phyloP scores from a whole-genome alignment of 2,329 filamentous ascomycete genomes.

The Xylaria multiplex region DNA sequence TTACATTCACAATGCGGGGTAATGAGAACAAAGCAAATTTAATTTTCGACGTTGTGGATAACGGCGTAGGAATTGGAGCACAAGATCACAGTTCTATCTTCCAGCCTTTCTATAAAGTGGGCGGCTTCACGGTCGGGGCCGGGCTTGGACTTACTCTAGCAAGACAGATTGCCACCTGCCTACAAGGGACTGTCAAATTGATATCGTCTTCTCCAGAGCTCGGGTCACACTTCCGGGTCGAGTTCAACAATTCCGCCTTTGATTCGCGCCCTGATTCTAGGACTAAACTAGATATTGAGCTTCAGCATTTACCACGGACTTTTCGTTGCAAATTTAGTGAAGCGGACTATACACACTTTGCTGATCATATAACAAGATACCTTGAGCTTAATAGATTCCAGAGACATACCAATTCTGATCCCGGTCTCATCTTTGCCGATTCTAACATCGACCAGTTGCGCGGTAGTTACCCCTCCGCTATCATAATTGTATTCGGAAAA shows the following conservation, averaged over 20 bases:
- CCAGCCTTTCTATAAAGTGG: constrained; percentile 24
- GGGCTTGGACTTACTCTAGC: constrained; percentile 29
- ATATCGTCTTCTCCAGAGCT: constrained; percentile 14
- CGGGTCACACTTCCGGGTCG: constrained; percentile 27
- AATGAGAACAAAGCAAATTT: constrained; percentile 5
- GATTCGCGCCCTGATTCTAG: background rate
- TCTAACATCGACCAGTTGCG: constrained; percentile 7
- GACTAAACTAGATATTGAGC: background rate
- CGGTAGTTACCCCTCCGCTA: constrained; percentile 14
- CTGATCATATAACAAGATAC: constrained; percentile 13
- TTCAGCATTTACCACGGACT: constrained; percentile 8
- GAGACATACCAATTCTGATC: background rate
- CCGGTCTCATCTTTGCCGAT: constrained; percentile 16
- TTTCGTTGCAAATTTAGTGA: background rate
- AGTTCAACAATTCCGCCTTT: constrained; percentile 11
- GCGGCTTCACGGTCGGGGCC: constrained; percentile 24
- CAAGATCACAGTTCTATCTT: constrained; percentile 22
- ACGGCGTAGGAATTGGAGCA: constrained; percentile 18
- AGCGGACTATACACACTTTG: constrained; percentile 14
- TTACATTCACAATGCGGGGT: constrained; percentile 25
- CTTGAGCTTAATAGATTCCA: constrained; percentile 16
- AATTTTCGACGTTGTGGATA: constrained; percentile 29
- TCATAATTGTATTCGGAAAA: constrained; percentile 13
- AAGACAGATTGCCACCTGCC: constrained; percentile 19
- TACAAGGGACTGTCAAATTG: constrained; percentile 20